Conservation (phyloP, 352 stramenopile species). For the Aphanomyces stellatus region DNA sequence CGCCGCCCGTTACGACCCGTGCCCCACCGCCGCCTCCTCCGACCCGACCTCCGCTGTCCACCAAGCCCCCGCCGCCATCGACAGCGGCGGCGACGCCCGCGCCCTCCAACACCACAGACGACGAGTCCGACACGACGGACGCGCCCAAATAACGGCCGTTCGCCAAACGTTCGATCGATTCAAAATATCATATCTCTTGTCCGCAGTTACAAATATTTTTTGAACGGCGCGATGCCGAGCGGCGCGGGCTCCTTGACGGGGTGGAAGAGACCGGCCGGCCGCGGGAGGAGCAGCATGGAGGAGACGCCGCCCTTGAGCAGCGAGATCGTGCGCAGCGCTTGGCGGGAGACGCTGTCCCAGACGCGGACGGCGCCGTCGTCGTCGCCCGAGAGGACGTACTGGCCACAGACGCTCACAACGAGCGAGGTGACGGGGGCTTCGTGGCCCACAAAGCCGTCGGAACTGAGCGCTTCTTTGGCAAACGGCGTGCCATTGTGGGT, state of each 20-base stretch:
- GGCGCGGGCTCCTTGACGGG: constrained; percentile 37
- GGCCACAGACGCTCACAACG: constrained; percentile 46
- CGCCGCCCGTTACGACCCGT: no score
- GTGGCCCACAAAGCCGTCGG: constrained; percentile 52
- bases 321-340: constrained; percentile 56
- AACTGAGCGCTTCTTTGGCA: constrained; percentile 32
- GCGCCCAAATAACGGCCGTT: no score
- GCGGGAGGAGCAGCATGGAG: constrained; percentile 38
- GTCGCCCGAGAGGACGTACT: constrained; percentile 53
- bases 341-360: constrained; percentile 56
- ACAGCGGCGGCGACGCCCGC: no score
- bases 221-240: constrained; percentile 56
- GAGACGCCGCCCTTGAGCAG: constrained; percentile 57
- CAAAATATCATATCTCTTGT: no score
- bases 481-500: background rate
- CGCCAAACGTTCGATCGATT: no score
- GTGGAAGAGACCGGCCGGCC: constrained; percentile 51
- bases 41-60: no score
- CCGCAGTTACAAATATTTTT: constrained; percentile 51
- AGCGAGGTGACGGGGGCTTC: constrained; percentile 48
- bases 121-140: no score
- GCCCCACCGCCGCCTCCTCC: no score
- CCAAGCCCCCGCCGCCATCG: no score
- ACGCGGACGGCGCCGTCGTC: constrained; percentile 47
- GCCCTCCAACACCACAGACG: no score